phyloP scores from a whole-genome alignment of 345 rosid species.

The Citrus glauca region DNA sequence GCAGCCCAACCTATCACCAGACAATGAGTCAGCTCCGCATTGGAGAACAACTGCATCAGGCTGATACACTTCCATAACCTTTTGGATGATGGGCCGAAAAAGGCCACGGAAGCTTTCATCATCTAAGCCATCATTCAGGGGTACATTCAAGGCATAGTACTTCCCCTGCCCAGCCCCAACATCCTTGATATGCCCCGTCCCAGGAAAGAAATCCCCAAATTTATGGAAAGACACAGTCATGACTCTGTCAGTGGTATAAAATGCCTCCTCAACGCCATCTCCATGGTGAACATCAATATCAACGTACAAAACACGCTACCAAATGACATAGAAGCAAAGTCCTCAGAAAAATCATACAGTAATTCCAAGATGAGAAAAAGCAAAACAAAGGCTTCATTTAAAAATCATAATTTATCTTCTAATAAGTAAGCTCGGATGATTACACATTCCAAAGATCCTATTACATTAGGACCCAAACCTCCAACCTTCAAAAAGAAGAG shows the following conservation, averaged over 20 bases:
- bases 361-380: neutral
- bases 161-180: constrained; percentile 67
- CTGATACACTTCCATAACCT: constrained; percentile 95
- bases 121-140: constrained; percentile 86
- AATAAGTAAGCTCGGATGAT: neutral
- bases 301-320: constrained; percentile 85
- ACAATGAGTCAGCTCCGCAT: constrained; percentile 96
- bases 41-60: constrained; percentile 99
- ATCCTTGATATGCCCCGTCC: constrained; percentile 88
- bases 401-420: neutral
- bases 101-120: constrained; percentile 77
- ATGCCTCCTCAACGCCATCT: constrained; percentile 98
- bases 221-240: constrained; percentile 99
- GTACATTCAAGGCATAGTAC: constrained; percentile 89
- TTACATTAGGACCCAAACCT: neutral
- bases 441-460: neutral
- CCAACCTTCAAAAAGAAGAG: neutral
- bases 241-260: constrained; percentile 97
- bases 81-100: constrained; percentile 79
- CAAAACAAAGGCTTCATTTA: neutral
- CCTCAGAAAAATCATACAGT: constrained; percentile 8
- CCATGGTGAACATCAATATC: constrained; percentile 99
- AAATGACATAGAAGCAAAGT: constrained; percentile 21
- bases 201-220: constrained; percentile 97
- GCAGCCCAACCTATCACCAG: constrained; percentile 96